Evolutionary conservation across 2,329 filamentous ascomycete genomes (phyloP), one percentile per base, ranked within the genome.

Genomic region (Microdochium nivale): DNA sequence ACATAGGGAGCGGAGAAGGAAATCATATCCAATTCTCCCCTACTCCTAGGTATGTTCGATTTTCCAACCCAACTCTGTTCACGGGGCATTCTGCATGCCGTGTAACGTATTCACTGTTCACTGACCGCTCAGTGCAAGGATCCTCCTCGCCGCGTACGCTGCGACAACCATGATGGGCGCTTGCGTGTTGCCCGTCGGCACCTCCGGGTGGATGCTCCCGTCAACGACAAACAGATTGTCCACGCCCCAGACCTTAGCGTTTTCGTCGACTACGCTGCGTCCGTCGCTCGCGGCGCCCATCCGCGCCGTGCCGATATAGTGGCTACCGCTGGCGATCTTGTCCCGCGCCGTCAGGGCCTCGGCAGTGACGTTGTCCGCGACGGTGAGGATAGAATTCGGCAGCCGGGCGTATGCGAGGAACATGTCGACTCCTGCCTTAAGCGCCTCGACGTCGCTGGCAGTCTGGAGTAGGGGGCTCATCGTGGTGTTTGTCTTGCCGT

Each of bases 401-500:
- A 53, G 51, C 5, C 58, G 56, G 1, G 60, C 57, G 51, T 62
- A 63, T 48, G 25, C 44, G 23, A 68, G 53, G 2, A 68, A 54
- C 25, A 54, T 56, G 35, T 60, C 51, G 21, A 68, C 52, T 46
- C 62, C 65, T 5, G 56, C 50, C n/a, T 55, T 56, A 27, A 64
- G 51, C 21, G 65, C 63, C 51, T 62, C 58, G 10, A 51, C 53
- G 49, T 68, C 66, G 5, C 57, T 63, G 0, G 56, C 53, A 1
- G 61, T 72, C 53, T 67, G 68, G 51, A 67, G 61, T 54, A 58
- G 67, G 8, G 70, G 66, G 48, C 62, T 59, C 33, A 65, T 64
- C 13, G 65, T 66, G 47, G 74, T 72, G 54, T 71, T 67, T 30
- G 75, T 76, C 11, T 63, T 55, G 24, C 70, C 71, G 1, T 64